Conservation (phyloP, 257 asterid genomes). For the Verbascum thapsus region DNA sequence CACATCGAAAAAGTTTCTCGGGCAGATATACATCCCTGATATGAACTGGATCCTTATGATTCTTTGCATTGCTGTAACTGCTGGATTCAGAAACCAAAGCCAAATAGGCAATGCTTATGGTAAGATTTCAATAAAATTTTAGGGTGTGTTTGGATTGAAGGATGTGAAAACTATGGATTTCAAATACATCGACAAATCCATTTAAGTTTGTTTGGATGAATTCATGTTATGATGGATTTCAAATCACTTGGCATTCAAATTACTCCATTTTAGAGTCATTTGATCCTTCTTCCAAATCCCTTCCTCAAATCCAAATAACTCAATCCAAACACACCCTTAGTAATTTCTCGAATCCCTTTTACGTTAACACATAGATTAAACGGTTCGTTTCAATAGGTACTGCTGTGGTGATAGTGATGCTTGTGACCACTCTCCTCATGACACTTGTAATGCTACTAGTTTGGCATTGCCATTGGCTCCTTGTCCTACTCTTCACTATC, state of each 20-base stretch:
- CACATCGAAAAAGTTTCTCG: slow-evolving; percentile 72
- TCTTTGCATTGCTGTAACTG: slow-evolving; percentile 78
- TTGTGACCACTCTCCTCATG: slow-evolving; percentile 77
- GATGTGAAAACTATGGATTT: too few species aligned
- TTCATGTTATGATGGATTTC: too few species aligned
- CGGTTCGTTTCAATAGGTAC: slow-evolving; percentile 70
- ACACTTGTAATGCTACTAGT: slow-evolving; percentile 65
- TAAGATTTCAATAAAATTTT: slow-evolving; percentile 33
- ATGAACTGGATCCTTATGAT: slow-evolving; percentile 82
- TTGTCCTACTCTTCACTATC: slow-evolving; percentile 54
- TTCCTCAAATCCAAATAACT: too few species aligned
- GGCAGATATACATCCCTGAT: slow-evolving; percentile 74
- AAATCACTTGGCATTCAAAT: too few species aligned
- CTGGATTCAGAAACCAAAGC: slow-evolving; percentile 69
- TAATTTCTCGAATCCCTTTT: too few species aligned
- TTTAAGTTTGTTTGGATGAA: too few species aligned
- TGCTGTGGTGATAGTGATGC: slow-evolving; percentile 80
- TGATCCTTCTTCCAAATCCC: too few species aligned
- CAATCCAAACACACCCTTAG: too few species aligned
- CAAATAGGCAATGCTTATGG: slow-evolving; percentile 87
- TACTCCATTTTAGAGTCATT: too few species aligned
- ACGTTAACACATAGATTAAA: too few species aligned
- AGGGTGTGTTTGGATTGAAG: too few species aligned
- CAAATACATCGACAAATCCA: too few species aligned
- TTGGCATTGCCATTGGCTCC: slow-evolving; percentile 73